These are phyloP conservation scores for Kalanchoe fedtschenkoi DNA, from an alignment of 164 flowering plant species.

Conservation along the genomic window DNA sequence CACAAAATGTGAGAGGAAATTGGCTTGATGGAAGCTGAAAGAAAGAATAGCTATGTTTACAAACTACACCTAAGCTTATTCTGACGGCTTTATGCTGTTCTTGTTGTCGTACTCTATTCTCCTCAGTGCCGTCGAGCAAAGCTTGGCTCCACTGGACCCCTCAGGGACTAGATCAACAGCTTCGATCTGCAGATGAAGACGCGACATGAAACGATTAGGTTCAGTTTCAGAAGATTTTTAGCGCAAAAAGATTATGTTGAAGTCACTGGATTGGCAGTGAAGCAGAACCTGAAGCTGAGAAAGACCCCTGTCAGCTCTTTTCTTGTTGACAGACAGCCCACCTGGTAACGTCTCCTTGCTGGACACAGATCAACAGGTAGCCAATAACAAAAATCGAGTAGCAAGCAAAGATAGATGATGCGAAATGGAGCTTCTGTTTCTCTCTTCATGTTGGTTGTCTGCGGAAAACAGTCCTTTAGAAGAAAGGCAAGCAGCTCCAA, in stretches of 20 bases:
- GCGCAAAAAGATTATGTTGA: background rate
- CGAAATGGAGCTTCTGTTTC: too few relatives aligned
- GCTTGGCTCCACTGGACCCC: slow-evolving; percentile 43
- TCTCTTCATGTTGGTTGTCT: too few relatives aligned
- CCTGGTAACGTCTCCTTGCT: slow-evolving; percentile 85
- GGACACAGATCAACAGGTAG: too few relatives aligned
- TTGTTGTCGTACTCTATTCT: slow-evolving; percentile 30
- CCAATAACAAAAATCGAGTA: too few relatives aligned
- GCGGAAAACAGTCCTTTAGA: too few relatives aligned
- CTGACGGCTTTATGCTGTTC: background rate
- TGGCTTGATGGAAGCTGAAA: too few relatives aligned
- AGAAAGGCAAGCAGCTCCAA: too few relatives aligned
- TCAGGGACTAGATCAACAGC: slow-evolving; percentile 76
- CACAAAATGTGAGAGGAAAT: too few relatives aligned
- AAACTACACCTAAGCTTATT: too few relatives aligned
- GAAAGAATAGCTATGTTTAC: too few relatives aligned
- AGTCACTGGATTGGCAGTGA: background rate
- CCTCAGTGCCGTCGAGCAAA: slow-evolving; percentile 67
- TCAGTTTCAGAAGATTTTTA: background rate
- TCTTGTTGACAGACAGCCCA: slow-evolving; percentile 72
- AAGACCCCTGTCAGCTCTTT: slow-evolving; percentile 73
- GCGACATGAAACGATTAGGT: background rate
- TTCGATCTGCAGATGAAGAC: slow-evolving; percentile 47
- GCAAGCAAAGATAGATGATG: too few relatives aligned
- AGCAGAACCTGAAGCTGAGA: slow-evolving; percentile 52